phyloP scores from a whole-genome alignment of 1,284 basidiomycete genomes.

The Sporisorium scitamineum region DNA sequence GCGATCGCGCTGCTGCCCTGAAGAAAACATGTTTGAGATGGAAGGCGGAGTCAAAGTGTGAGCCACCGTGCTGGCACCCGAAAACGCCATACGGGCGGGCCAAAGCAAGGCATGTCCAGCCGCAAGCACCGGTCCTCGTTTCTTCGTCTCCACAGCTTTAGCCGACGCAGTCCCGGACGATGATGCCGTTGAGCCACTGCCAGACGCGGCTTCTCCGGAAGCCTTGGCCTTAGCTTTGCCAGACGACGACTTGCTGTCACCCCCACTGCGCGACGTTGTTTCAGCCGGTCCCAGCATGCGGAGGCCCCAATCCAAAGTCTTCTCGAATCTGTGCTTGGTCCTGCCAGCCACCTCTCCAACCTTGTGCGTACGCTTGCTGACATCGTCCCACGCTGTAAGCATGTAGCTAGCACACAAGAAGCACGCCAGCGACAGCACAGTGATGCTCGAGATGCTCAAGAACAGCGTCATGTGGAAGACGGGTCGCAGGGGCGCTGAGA shows the following conservation, averaged over 20 bases:
- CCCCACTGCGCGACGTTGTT: background rate
- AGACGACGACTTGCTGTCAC: background rate
- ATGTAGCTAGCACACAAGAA: constrained; percentile 58
- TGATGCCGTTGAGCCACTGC: background rate
- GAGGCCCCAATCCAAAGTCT: constrained; percentile 45
- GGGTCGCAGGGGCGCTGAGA: constrained; percentile 55
- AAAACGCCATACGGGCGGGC: constrained; percentile 39
- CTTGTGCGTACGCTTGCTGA: constrained; percentile 33
- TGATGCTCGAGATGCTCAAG: constrained; percentile 58
- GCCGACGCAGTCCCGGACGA: background rate
- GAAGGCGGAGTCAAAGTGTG: constrained; percentile 20
- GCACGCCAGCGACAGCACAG: constrained; percentile 49
- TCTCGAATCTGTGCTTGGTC: constrained; percentile 40
- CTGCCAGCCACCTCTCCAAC: constrained; percentile 41
- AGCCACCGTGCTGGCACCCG: constrained; percentile 20
- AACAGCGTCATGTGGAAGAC: constrained; percentile 58
- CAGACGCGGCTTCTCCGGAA: background rate
- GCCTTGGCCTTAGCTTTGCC: background rate
- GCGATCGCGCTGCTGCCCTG: too few species aligned
- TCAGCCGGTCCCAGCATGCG: constrained; percentile 38
- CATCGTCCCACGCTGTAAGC: constrained; percentile 61
- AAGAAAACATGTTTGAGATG: constrained; percentile 21
- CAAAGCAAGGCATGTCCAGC: constrained; percentile 22
- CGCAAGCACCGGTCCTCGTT: constrained; percentile 8
- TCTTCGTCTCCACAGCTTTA: background rate